A percentile compares a stretch with the other conserved stretches of the same genome.
Conservation (phyloP, 352 stramenopile genomes). For the Discostella stelligera region DNA sequence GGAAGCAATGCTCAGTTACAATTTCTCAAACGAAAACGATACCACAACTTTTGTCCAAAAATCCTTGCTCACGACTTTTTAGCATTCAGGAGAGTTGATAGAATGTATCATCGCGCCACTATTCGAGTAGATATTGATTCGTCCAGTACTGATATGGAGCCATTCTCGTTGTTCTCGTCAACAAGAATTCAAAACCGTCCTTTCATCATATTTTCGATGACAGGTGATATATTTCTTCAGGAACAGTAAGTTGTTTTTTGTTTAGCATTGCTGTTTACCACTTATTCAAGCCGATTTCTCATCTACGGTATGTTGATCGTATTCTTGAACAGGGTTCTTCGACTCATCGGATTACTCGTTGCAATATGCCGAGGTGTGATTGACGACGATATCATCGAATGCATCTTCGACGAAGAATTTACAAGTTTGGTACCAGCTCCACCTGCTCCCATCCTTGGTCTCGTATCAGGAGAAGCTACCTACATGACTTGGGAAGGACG, state of each 20-base stretch:
- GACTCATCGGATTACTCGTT: constrained; percentile 70
- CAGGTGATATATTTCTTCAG: constrained; percentile 70
- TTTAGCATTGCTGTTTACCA: neutral
- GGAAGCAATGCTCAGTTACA: constrained; percentile 5
- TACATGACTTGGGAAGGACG: constrained; percentile 73
- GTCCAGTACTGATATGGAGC: neutral
- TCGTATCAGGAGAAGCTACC: constrained; percentile 53
- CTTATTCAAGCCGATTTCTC: neutral
- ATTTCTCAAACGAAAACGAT: constrained; percentile 61
- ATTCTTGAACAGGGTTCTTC: constrained; percentile 15
- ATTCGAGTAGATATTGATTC: constrained; percentile 37
- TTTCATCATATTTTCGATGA: constrained; percentile 67
- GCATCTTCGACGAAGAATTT: constrained; percentile 79
- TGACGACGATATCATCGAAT: constrained; percentile 69
- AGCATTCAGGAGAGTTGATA: constrained; percentile 61
- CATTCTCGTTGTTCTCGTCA: constrained; percentile 9
- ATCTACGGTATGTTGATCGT: neutral
- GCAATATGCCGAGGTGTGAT: constrained; percentile 64
- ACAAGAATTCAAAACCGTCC: constrained; percentile 29
- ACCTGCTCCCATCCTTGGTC: constrained; percentile 36
- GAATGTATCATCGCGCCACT: constrained; percentile 70
- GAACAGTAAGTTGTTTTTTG: constrained; percentile 43
- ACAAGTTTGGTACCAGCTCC: constrained; percentile 73
- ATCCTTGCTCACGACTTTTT: constrained; percentile 73
- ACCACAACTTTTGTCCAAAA: constrained; percentile 72